These are phyloP conservation scores for Acanthamoeba sp. DNA, from an alignment of 208 protist genomes.

Conservation along the genomic window DNA sequence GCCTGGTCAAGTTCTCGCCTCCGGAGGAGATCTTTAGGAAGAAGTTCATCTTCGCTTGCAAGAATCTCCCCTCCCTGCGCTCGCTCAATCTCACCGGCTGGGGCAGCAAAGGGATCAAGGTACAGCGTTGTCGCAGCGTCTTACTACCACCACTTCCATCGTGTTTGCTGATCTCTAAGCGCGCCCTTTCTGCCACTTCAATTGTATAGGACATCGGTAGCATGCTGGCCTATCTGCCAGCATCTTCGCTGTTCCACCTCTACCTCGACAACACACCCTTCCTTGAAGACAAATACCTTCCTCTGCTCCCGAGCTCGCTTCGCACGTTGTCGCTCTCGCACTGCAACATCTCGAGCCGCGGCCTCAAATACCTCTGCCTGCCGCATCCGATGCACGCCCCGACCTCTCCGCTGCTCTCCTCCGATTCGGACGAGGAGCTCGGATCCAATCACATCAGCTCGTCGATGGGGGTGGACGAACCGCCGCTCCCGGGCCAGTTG, in stretches of 20 bases:
- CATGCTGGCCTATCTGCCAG: not conserved
- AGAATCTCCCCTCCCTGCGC: constrained; percentile 16
- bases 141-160: not conserved
- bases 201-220: constrained; percentile 14
- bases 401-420: not conserved
- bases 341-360: constrained; percentile 35
- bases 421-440: not conserved
- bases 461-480: too few species aligned
- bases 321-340: constrained; percentile 23
- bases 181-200: not conserved
- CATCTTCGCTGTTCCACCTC: constrained; percentile 27
- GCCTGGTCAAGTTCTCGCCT: constrained; percentile 25
- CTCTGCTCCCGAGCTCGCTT: constrained; percentile 10
- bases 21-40: constrained; percentile 37
- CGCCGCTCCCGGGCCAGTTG: not conserved
- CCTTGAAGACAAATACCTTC: constrained; percentile 4
- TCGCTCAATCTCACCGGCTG: constrained; percentile 31
- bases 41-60: constrained; percentile 59
- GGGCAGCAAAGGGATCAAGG: constrained; percentile 17
- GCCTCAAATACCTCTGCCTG: constrained; percentile 28
- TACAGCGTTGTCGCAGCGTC: not conserved
- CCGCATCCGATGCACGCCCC: not conserved
- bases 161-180: not conserved
- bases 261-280: constrained; percentile 42
- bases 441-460: too few species aligned